These are phyloP conservation scores for Alternaria sp. DNA, from an alignment of 2,329 filamentous ascomycete species.

Conservation along the genomic window DNA sequence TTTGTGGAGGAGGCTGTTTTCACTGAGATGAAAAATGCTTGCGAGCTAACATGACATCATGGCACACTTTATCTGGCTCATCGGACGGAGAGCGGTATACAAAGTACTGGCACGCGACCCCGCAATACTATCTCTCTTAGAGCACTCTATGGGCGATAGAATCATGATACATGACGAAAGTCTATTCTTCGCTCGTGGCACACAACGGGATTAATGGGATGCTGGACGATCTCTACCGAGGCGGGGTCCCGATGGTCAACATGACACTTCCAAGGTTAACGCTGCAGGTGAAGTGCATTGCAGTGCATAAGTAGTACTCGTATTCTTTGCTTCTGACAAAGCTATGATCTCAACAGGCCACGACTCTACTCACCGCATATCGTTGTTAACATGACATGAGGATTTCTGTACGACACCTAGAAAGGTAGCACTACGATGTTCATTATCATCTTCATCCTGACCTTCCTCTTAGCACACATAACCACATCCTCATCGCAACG, in stretches of 20 bases:
- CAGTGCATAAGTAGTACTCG: not conserved
- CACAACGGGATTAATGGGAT: not conserved
- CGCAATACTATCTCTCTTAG: not conserved
- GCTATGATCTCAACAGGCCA: not conserved
- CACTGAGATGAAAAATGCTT: not conserved
- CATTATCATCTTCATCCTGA: not conserved
- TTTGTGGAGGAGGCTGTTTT: not conserved
- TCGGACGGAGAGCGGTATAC: not conserved
- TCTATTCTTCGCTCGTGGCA: no score
- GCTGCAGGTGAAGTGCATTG: not conserved
- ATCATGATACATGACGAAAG: not conserved
- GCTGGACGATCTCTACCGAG: not conserved
- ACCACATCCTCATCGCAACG: not conserved
- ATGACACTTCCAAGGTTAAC: not conserved
- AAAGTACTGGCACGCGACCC: not conserved
- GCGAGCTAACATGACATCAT: not conserved
- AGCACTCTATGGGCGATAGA: not conserved
- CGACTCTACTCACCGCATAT: not conserved
- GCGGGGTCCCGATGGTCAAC: constrained; percentile 12
- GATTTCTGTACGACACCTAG: no score
- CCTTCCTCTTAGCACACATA: not conserved
- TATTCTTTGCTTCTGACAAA: not conserved
- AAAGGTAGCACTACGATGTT: not conserved
- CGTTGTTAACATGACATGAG: not conserved
- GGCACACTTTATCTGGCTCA: not conserved